Percentiles rank a stretch among this genome's conserved stretches.
phyloP scores from a whole-genome alignment of 2,329 filamentous ascomycete genomes.

The Huntiella abstrusa region DNA sequence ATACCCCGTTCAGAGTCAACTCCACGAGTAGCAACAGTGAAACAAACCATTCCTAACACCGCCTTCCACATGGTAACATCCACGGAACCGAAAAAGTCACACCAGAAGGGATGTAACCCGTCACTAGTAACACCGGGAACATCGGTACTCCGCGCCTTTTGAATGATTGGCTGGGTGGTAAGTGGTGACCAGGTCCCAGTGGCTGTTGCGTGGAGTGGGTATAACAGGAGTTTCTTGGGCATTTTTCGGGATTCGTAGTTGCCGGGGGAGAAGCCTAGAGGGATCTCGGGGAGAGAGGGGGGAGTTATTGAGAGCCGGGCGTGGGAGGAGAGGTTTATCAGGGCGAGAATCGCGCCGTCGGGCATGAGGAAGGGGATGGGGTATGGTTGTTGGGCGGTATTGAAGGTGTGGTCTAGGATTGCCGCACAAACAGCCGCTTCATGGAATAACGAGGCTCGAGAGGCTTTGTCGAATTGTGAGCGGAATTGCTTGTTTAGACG shows the following conservation, averaged over 20 bases:
- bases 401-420: conserved; percentile 18
- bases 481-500: conserved; percentile 41
- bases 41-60: conserved; percentile 41
- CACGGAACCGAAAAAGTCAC: conserved; percentile 44
- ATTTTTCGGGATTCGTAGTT: conserved; percentile 54
- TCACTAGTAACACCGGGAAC: conserved; percentile 24
- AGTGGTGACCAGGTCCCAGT: conserved; percentile 45
- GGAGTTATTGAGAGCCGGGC: conserved; percentile 36
- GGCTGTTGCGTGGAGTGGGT: conserved; percentile 39
- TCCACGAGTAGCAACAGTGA: conserved; percentile 43
- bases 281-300: conserved; percentile 38
- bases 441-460: conserved; percentile 33
- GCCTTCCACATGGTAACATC: conserved; percentile 45
- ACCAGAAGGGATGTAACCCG: conserved; percentile 49
- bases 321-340: conserved; percentile 44
- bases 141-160: conserved; percentile 18
- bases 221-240: conserved; percentile 45
- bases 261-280: conserved; percentile 51
- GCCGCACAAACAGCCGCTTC: conserved; percentile 41
- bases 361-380: conserved; percentile 35
- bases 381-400: conserved; percentile 2
- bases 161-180: conserved; percentile 26
- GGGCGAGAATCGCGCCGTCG: conserved; percentile 47
- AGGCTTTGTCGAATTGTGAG: conserved; percentile 35
- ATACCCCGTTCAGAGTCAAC: conserved; percentile 34